phyloP scores from a whole-genome alignment of 2,329 filamentous ascomycete genomes.

The Paecilomyces fulvus region DNA sequence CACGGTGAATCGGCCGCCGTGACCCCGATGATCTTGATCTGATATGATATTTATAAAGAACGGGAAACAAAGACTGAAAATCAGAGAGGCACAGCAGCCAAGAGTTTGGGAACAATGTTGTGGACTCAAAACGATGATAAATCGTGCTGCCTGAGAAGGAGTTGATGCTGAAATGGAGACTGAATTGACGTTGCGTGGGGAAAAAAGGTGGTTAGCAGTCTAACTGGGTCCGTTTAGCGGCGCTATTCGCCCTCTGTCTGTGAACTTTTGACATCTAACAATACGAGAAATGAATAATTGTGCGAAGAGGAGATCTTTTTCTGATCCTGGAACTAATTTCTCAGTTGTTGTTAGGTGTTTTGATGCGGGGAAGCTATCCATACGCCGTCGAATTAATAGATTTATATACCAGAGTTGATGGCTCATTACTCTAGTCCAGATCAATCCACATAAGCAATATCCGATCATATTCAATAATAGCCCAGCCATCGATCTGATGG shows the following conservation, averaged over 20 bases:
- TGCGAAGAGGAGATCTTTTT: no score
- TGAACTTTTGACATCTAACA: neutral
- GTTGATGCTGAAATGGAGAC: neutral
- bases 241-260: neutral
- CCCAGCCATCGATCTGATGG: neutral
- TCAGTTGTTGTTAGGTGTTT: no score
- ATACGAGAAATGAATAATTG: neutral
- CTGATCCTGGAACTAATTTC: no score
- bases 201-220: neutral
- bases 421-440: neutral
- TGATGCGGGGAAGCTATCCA: neutral
- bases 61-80: neutral
- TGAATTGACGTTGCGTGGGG: neutral
- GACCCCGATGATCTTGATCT: neutral
- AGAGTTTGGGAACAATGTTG: neutral
- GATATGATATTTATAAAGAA: neutral
- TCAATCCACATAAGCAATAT: neutral
- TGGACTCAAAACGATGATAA: neutral
- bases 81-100: neutral
- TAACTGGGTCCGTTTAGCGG: neutral
- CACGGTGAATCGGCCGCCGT: conserved; percentile 2
- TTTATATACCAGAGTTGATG: no score
- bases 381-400: no score
- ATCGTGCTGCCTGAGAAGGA: neutral
- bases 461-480: neutral